Conservation (phyloP, 192 early-diverging fungal genomes). For the Funneliformis geosporum region DNA sequence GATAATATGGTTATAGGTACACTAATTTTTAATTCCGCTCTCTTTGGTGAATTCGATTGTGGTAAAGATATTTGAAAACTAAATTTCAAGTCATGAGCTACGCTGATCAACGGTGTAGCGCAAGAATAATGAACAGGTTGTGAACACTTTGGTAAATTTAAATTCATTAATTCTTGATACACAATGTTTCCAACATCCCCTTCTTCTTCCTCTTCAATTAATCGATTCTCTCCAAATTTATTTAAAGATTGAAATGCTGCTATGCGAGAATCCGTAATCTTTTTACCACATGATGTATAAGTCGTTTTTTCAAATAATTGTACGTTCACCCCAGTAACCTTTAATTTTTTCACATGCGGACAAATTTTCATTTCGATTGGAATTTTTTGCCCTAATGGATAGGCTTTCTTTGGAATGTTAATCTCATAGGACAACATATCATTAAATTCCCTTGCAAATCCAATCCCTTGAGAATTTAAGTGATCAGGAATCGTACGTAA, state of each 20-base stretch:
- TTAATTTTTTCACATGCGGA: conserved; percentile 19
- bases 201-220: conserved; percentile 17
- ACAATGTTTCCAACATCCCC: conserved; percentile 11
- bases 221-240: neutral
- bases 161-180: conserved; percentile 12
- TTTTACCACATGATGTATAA: neutral
- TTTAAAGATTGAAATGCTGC: neutral
- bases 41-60: neutral
- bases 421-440: conserved; percentile 14
- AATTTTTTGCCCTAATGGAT: neutral
- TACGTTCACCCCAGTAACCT: neutral
- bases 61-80: conserved; percentile 4
- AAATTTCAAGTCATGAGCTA: conserved; percentile 25
- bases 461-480: conserved; percentile 18
- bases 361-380: conserved; percentile 23
- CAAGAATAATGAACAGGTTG: conserved; percentile 10
- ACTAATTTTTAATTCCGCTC: conserved; percentile 14
- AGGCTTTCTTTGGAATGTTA: conserved; percentile 7
- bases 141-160: conserved; percentile 3
- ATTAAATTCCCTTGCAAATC: conserved; percentile 20
- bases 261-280: neutral
- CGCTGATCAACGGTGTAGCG: conserved; percentile 4
- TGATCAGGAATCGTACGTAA: conserved; percentile 21
- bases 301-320: conserved; percentile 8
- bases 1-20: conserved; percentile 24